Conservation (phyloP, 768 basidiomycete genomes). For the Imleria badia region DNA sequence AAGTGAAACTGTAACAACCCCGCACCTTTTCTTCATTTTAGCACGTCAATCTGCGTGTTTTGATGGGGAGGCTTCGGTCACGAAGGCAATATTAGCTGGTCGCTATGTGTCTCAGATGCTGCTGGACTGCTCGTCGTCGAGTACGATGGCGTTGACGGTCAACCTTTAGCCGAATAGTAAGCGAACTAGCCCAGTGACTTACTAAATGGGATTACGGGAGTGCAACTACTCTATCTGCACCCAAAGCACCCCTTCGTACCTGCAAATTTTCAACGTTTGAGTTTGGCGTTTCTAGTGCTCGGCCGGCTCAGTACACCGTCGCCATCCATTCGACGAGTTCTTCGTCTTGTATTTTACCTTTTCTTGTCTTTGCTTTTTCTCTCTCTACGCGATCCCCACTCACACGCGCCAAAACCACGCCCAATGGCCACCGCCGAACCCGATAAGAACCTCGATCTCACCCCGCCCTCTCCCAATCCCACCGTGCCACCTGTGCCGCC, state of each 20-base stretch:
- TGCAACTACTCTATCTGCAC: slow-evolving; percentile 19
- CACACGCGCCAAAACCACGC: slow-evolving; percentile 7
- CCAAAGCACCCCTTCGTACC: slow-evolving; percentile 19
- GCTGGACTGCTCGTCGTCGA: background rate
- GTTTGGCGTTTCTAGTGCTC: slow-evolving; percentile 12
- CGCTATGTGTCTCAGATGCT: background rate
- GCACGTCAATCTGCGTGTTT: slow-evolving; percentile 17
- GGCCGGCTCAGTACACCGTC: slow-evolving; percentile 12
- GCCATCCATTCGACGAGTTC: slow-evolving; percentile 5
- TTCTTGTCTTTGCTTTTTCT: background rate
- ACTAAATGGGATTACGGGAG: slow-evolving; percentile 30
- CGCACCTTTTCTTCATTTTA: slow-evolving; percentile 25
- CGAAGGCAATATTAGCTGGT: background rate
- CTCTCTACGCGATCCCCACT: slow-evolving; percentile 10
- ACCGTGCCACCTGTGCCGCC: background rate
- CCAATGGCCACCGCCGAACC: slow-evolving; percentile 25
- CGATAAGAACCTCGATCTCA: slow-evolving; percentile 29
- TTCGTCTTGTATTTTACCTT: slow-evolving; percentile 25
- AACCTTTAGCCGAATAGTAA: slow-evolving; percentile 15
- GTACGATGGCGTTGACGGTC: background rate
- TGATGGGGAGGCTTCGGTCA: slow-evolving; percentile 11
- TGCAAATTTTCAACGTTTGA: slow-evolving; percentile 28
- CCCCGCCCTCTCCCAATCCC: slow-evolving; percentile 4
- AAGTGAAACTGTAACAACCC: slow-evolving; percentile 12
- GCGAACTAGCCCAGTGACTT: slow-evolving; percentile 15